Conservation (phyloP, 495 filamentous ascomycete species). For the Xylaria curta region DNA sequence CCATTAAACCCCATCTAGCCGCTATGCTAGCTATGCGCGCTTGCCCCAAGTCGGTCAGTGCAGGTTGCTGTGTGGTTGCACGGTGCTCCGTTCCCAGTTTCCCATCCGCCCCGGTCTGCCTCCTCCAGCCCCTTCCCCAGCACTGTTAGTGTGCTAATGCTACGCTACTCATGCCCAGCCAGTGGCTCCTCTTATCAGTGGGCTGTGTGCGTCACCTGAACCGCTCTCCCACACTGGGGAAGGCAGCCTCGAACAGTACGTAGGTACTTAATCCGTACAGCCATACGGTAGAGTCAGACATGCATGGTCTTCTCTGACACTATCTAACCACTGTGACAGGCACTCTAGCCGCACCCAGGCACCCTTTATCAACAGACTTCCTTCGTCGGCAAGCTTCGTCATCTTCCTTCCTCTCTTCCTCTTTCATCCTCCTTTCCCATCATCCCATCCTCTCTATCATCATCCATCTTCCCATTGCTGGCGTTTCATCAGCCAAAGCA, state of each 20-base stretch:
- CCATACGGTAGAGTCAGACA: conserved; percentile 16
- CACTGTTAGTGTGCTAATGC: neutral
- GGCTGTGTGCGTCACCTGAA: conserved; percentile 47
- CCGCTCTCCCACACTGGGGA: conserved; percentile 39
- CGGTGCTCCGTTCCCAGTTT: conserved; percentile 24
- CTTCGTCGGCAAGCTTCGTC: conserved; percentile 40
- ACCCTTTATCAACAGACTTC: conserved; percentile 35
- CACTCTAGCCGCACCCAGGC: conserved; percentile 18
- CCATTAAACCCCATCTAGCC: neutral
- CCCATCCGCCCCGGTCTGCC: conserved; percentile 1
- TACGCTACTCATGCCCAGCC: neutral
- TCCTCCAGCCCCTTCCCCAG: neutral
- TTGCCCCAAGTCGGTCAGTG: conserved; percentile 21
- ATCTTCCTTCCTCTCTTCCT: conserved; percentile 35
- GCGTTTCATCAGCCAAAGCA: conserved; percentile 31
- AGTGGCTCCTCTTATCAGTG: conserved; percentile 22
- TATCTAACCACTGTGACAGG: conserved; percentile 34
- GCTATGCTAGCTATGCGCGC: conserved; percentile 12
- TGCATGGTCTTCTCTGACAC: conserved; percentile 35
- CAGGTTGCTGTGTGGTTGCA: conserved; percentile 24
- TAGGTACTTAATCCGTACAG: neutral
- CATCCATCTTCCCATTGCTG: conserved; percentile 33
- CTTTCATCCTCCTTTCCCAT: conserved; percentile 45
- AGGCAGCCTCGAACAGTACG: conserved; percentile 34
- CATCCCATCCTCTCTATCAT: conserved; percentile 40